Percentiles rank a stretch among this genome's conserved stretches.
Conservation (phyloP, 352 stramenopile species). For the Peronospora tabacina region DNA sequence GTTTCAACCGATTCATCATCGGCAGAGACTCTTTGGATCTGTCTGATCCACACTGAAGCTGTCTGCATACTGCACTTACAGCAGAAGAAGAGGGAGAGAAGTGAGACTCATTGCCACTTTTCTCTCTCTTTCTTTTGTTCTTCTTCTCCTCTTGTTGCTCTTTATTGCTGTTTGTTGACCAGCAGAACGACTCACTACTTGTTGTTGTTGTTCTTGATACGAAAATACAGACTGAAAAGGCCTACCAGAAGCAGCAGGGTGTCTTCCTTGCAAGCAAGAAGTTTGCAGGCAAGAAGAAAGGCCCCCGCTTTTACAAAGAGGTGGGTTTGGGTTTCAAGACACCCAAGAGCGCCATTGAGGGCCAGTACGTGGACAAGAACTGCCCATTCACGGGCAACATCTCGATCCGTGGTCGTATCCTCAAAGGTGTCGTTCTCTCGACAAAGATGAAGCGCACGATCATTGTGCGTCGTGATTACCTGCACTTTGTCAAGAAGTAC, state of each 20-base stretch:
- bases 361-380: slow-evolving; percentile 99
- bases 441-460: slow-evolving; percentile 99
- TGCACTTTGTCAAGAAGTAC: slow-evolving; percentile 99
- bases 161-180: background rate
- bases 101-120: background rate
- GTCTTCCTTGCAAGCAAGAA: slow-evolving; percentile 97
- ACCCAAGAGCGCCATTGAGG: slow-evolving; percentile 90
- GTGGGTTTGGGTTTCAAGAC: slow-evolving; percentile 99
- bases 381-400: slow-evolving; percentile 99
- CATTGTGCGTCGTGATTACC: slow-evolving; percentile 98
- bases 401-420: slow-evolving; percentile 96
- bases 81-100: background rate
- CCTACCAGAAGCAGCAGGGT: slow-evolving; percentile 99
- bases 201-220: slow-evolving; percentile 4
- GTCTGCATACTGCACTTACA: slow-evolving; percentile 16
- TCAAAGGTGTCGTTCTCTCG: slow-evolving; percentile 98
- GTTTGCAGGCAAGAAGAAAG: slow-evolving; percentile 90
- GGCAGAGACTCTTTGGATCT: slow-evolving; percentile 22
- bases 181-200: background rate
- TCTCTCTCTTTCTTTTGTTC: slow-evolving; percentile 2
- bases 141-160: background rate
- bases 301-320: slow-evolving; percentile 94
- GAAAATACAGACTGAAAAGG: slow-evolving; percentile 91
- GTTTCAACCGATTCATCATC: slow-evolving; percentile 39
- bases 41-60: slow-evolving; percentile 12